A percentile compares a stretch with the other conserved stretches of the same genome.
phyloP scores from a whole-genome alignment of 2,329 filamentous ascomycete species.

The Stagonosporopsis chrysanthemi region DNA sequence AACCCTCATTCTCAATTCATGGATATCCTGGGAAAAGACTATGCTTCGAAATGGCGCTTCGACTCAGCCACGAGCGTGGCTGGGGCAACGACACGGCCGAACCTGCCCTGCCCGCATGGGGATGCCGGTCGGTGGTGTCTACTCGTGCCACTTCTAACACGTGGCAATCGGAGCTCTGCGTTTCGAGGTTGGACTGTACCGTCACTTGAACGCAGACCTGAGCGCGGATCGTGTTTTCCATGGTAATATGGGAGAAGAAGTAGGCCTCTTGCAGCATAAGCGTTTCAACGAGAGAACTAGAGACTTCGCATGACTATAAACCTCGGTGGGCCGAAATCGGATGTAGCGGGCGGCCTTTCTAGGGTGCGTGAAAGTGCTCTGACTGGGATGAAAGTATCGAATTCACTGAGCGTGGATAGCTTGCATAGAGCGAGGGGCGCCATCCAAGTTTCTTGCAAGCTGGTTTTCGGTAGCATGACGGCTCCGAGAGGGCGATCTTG shows the following conservation, averaged over 20 bases:
- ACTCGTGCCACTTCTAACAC: not conserved
- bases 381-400: not conserved
- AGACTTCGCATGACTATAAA: not conserved
- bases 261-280: not conserved
- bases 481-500: not conserved
- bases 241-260: not conserved
- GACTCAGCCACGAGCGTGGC: not conserved
- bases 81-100: not conserved
- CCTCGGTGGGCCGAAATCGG: not conserved
- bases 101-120: not conserved
- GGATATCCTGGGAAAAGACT: not conserved
- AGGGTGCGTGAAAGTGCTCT: not conserved
- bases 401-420: not conserved
- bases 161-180: not conserved
- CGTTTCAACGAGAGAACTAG: not conserved
- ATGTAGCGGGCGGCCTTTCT: not conserved
- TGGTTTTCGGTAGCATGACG: not conserved
- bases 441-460: not conserved
- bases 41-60: not conserved
- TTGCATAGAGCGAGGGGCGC: not conserved
- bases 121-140: not conserved
- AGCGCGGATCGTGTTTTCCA: not conserved
- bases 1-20: not conserved
- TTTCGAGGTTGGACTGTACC: not conserved
- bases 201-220: not conserved